A percentile compares a stretch with the other conserved stretches of the same genome.
Evolutionary conservation across 306 rosid genomes (phyloP).

Genomic region (Malus domestica): ASM211411v1 NC_041790.1:738001-738500

Average conservation of each 20-base stretch:
- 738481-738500: neutral
- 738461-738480: neutral
- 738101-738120: neutral
- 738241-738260: neutral
- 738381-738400: neutral
- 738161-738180: neutral
- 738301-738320: neutral
- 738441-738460: neutral
- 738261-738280: neutral
- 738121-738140: neutral
- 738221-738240: neutral
- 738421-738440: neutral
- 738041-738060: conserved; percentile 9
- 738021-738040: neutral
- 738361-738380: neutral
- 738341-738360: neutral
- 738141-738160: neutral
- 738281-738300: neutral
- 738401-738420: neutral
- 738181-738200: neutral
- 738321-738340: neutral
- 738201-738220: neutral
- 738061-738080: neutral
- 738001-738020: neutral
- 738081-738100: conserved; percentile 2